Base-by-base conservation (phyloP, 345 rosid species). In the Aurinia saxatilis region DNA sequence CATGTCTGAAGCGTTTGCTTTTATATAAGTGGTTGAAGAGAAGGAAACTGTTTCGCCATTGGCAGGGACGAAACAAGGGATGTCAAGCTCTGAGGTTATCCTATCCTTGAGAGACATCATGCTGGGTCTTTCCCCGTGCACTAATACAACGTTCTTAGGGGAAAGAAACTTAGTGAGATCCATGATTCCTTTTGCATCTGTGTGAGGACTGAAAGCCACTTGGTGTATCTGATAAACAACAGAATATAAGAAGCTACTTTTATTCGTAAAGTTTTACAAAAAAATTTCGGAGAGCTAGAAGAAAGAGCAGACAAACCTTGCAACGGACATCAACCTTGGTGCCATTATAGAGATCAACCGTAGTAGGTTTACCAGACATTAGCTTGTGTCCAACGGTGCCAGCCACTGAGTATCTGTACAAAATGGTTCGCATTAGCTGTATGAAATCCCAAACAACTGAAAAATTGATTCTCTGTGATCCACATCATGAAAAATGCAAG, bases 151-250 rank as follows among this genome's bases (percentile, higher is more conserved):
- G 50, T 85, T 77, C 77, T 84, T 82, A 1, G 97, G 99, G 16
- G 85, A 77, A 18, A 90, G 99, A 75, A 87, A 93, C 62, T 71
- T 87, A 6, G 80, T 80, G 31, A 90, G 97, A 84, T 93, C 99
- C 97, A 93, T 87, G 39, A 87, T 93, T 58, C 97, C 96, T 77
- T 90, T 90, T 17, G 87, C 81, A 68, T 93, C 99, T 14, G 97
- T 87, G 72, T 90, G 99, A 48, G 97, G 87, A 77, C 95, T 90
- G 79, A 93, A 93, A 44, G 97, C 81, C 68, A 90, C 72, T 69
- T 93, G 96, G 71, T 87, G 97, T 72, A 90, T 82, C 99, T 93
- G 77, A 66, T 38, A 34, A 33, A 47, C 13, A 30, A 55, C 19
- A 39, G 18, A 40, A 27, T 27, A 23, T 5, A 27, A 27, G 31